These are phyloP conservation scores for Stylosanthes scabra DNA, from an alignment of 331 rosid species.

Conservation along the genomic window DNA sequence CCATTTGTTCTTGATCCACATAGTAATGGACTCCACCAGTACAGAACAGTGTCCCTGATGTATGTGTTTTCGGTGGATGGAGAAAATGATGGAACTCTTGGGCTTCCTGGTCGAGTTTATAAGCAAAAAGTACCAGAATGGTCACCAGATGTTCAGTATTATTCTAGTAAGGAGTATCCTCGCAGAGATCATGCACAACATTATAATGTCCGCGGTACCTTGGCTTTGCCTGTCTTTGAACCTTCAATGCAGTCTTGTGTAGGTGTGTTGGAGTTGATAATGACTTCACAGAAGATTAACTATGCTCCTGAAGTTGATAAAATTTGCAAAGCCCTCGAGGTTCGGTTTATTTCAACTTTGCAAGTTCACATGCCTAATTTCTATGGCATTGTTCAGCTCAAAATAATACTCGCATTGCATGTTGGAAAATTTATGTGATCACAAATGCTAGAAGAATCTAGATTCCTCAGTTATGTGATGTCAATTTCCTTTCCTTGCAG, in stretches of 20 bases:
- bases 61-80: constrained; percentile 78
- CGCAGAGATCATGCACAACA: constrained; percentile 85
- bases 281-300: constrained; percentile 84
- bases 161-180: constrained; percentile 84
- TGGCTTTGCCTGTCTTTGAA: constrained; percentile 97
- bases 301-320: constrained; percentile 94
- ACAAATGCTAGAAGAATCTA: constrained; percentile 6
- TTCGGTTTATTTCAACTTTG: constrained; percentile 46
- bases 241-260: constrained; percentile 78
- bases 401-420: not conserved
- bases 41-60: constrained; percentile 73
- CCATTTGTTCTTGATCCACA: constrained; percentile 87
- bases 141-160: constrained; percentile 95
- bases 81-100: constrained; percentile 64
- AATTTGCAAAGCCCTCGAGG: constrained; percentile 98
- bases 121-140: constrained; percentile 87
- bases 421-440: constrained; percentile 24
- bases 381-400: constrained; percentile 3
- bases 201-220: constrained; percentile 88
- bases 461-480: constrained; percentile 42
- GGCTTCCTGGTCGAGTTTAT: constrained; percentile 95
- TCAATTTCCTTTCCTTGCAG: constrained; percentile 62
- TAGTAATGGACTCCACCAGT: constrained; percentile 83
- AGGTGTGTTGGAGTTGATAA: constrained; percentile 92
- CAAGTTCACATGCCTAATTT: not conserved